A percentile compares a stretch with the other conserved stretches of the same genome.
Evolutionary conservation across 1,284 basidiomycete genomes (phyloP).

Genomic region (Acaromyces ingoldii): DNA sequence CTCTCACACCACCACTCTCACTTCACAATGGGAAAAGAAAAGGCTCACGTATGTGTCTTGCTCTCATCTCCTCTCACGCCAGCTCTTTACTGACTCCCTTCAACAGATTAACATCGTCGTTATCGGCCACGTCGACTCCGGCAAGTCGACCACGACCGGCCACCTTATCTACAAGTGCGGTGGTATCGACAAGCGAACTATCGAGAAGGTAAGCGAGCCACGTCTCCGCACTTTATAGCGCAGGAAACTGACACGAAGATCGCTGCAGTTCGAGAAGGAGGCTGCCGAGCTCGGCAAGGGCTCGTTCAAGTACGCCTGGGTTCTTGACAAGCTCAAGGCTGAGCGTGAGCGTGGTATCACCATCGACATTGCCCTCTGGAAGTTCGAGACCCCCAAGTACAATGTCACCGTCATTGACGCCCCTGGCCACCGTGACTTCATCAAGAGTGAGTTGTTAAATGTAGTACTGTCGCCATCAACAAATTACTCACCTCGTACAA

Average conservation of each 20-base stretch:
- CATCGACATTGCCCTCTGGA: conserved; percentile 82
- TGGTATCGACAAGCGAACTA: conserved; percentile 99
- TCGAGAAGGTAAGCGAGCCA: conserved; percentile 66
- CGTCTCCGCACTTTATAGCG: neutral
- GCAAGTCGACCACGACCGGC: conserved; percentile 99
- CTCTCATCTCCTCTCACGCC: neutral
- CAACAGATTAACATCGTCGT: conserved; percentile 51
- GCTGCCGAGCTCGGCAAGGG: conserved; percentile 99
- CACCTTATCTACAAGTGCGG: conserved; percentile 99
- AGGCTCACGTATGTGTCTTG: conserved; percentile 30
- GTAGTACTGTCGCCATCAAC: neutral
- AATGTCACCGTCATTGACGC: conserved; percentile 81
- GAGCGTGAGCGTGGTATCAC: conserved; percentile 99
- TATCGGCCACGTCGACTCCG: conserved; percentile 52
- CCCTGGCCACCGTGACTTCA: conserved; percentile 99
- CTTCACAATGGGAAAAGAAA: conserved; percentile 42
- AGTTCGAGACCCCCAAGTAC: conserved; percentile 54
- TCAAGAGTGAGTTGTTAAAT: conserved; percentile 62
- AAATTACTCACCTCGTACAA: neutral
- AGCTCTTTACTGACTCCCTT: neutral
- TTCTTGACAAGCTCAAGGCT: conserved; percentile 99
- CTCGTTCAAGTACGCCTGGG: conserved; percentile 96
- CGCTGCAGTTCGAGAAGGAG: conserved; percentile 87
- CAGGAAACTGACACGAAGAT: neutral
- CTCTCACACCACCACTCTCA: neutral